Evolutionary conservation across 164 flowering plant species (phyloP).

Genomic region (Platanus orientalis): DNA sequence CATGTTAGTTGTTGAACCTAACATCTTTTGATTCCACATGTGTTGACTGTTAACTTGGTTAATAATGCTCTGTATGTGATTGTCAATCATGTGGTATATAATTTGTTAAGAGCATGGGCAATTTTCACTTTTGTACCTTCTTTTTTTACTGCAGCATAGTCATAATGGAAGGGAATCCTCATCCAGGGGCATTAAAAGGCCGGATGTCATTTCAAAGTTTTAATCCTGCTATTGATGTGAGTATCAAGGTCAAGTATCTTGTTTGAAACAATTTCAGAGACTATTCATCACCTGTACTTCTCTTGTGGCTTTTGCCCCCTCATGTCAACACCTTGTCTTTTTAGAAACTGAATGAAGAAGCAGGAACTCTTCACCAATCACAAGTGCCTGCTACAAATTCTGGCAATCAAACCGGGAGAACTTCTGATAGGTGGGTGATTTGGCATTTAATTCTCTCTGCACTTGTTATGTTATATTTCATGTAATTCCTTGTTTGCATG

Average conservation of each 20-base stretch:
- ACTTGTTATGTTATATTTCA: background rate
- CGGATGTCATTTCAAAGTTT: conserved; percentile 91
- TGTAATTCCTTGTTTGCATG: background rate
- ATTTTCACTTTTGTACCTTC: background rate
- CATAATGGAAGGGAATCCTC: conserved; percentile 86
- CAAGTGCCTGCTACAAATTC: conserved; percentile 35
- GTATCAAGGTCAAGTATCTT: conserved; percentile 24
- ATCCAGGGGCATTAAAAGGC: conserved; percentile 69
- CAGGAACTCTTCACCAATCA: conserved; percentile 24
- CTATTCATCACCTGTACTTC: conserved; percentile 11
- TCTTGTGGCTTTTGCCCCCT: conserved; percentile 24
- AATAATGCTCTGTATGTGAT: too few relatives aligned
- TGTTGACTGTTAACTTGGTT: too few relatives aligned
- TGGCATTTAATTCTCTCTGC: background rate
- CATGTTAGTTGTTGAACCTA: too few relatives aligned
- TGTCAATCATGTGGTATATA: conserved; percentile 1
- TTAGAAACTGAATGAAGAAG: conserved; percentile 75
- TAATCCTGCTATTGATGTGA: conserved; percentile 83
- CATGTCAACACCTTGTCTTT: conserved; percentile 33
- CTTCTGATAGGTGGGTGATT: conserved; percentile 37
- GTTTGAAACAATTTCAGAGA: conserved; percentile 12
- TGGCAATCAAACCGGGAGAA: conserved; percentile 20
- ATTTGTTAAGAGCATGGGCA: background rate
- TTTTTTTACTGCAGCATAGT: conserved; percentile 53
- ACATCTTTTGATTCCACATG: too few relatives aligned